Conservation (phyloP, 371 early-diverging fungal genomes). For the Sporodiniella umbellata region DNA sequence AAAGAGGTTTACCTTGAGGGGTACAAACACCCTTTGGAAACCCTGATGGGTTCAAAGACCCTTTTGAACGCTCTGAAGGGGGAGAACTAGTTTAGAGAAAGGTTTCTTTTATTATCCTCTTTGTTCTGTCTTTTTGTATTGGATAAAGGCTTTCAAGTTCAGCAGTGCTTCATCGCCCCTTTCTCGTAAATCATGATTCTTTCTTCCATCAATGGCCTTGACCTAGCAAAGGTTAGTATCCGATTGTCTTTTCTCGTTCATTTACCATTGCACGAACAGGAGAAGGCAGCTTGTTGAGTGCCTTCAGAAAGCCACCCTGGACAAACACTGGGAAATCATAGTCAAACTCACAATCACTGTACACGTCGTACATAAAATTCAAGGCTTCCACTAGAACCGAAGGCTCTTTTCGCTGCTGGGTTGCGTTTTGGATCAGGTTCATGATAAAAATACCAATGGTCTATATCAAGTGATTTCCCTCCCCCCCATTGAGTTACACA, state of each 20-base stretch:
- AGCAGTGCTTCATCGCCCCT: constrained; percentile 76
- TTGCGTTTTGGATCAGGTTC: constrained; percentile 26
- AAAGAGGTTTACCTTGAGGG: not conserved
- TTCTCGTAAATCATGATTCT: constrained; percentile 63
- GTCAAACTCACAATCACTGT: constrained; percentile 78
- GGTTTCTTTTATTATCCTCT: not conserved
- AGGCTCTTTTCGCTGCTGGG: constrained; percentile 20
- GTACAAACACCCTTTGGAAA: not conserved
- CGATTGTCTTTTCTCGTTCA: not conserved
- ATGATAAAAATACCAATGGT: constrained; percentile 29
- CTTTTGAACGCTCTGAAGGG: no score
- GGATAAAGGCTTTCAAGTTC: constrained; percentile 81
- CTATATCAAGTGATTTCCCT: constrained; percentile 5
- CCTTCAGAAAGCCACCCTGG: constrained; percentile 54
- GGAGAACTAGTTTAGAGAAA: no score
- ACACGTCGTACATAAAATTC: constrained; percentile 85
- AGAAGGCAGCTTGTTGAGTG: constrained; percentile 52
- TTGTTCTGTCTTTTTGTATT: constrained; percentile 67
- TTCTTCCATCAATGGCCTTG: constrained; percentile 73
- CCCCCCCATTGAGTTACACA: not conserved
- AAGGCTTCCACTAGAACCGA: constrained; percentile 70
- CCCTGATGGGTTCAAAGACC: not conserved
- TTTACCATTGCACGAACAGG: constrained; percentile 51
- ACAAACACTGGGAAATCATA: constrained; percentile 86
- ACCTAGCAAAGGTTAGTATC: constrained; percentile 31